A percentile compares a stretch with the other conserved stretches of the same genome.
Evolutionary conservation across 1,139 yeast genomes (phyloP).

Genomic region (Yamadazyma dushanensis): DNA sequence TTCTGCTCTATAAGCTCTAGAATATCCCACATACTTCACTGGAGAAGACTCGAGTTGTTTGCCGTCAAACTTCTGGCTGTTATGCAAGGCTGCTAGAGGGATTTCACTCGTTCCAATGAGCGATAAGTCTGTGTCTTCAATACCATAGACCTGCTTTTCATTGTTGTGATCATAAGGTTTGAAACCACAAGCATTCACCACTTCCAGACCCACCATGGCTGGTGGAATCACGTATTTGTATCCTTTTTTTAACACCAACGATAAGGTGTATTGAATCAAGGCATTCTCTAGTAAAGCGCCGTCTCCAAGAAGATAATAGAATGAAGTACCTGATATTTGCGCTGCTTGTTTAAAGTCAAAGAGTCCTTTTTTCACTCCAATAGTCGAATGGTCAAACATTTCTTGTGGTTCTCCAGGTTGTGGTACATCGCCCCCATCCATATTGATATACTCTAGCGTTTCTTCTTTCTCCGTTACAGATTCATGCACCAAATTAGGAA

Average conservation of each 20-base stretch:
- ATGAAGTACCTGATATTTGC: slow-evolving; percentile 77
- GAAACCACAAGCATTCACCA: slow-evolving; percentile 90
- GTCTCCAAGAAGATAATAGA: slow-evolving; percentile 83
- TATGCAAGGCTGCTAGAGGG: slow-evolving; percentile 76
- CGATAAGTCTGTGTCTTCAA: slow-evolving; percentile 55
- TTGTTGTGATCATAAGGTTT: slow-evolving; percentile 88
- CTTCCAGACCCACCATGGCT: slow-evolving; percentile 74
- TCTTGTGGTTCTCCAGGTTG: slow-evolving; percentile 17
- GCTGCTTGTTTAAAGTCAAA: slow-evolving; percentile 76
- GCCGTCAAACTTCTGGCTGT: slow-evolving; percentile 25
- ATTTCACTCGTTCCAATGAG: slow-evolving; percentile 96
- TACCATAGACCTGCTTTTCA: slow-evolving; percentile 80
- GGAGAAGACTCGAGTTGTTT: slow-evolving; percentile 39
- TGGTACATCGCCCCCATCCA: slow-evolving; percentile 13
- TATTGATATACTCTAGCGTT: slow-evolving; percentile 49
- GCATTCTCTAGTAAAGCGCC: slow-evolving; percentile 94
- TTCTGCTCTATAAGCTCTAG: slow-evolving; percentile 91
- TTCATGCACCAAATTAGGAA: slow-evolving; percentile 70
- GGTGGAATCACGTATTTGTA: slow-evolving; percentile 81
- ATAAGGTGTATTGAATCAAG: slow-evolving; percentile 72
- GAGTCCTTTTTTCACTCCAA: slow-evolving; percentile 61
- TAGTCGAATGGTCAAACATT: slow-evolving; percentile 59
- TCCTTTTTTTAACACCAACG: slow-evolving; percentile 64
- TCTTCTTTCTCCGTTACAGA: slow-evolving; percentile 47
- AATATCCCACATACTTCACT: slow-evolving; percentile 69